Base-by-base conservation (phyloP, 805 yeast genomes). In the Schizosaccharomyces lindneri region DNA sequence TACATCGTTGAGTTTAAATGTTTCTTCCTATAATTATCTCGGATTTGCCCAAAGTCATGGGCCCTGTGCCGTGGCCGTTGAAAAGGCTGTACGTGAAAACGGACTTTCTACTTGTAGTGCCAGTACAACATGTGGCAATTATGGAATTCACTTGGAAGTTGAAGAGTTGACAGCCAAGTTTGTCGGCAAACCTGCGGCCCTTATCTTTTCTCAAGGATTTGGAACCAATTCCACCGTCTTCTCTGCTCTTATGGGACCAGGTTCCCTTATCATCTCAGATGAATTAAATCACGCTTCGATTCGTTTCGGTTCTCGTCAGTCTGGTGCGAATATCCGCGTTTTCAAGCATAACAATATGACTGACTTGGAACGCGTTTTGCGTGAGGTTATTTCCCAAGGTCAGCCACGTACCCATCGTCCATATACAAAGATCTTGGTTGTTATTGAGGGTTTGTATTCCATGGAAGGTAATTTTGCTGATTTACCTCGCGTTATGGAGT, bases 21-120 rank as follows among this genome's bases (percentile, higher is more conserved):
- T 93, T 62, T 82, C 95, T 2, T 83, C 95, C 2, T 93, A 93
- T 73, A 93, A 93, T 72, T 93, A 93, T 71, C 78, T 93, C 64
- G 99, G 99, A 0, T 93, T 93, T 73, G 98, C 96, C 27, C 97
- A 93, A 73, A 84, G 95, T 61, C 83, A 81, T 65, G 99, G 99
- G 64, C 77, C 76, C 62, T 93, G 99, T 73, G 87, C 97, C 2
- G 88, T 84, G 64, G 77, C 78, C 61, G 84, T 96, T 7, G 75
- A 85, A 65, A 74, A 78, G 51, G 70, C 80, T 48, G 77, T 87
- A 55, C 74, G 78, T n/a, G 73, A 80, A 59, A 81, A 83, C 67
- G 97, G 97, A 61, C 76, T 87, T 55, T 78, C 88, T 9, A 77
- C 83, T 1, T 82, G 90, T 65, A 89, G 95, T 55, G 81, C 97